phyloP scores from a whole-genome alignment of 1,284 basidiomycete genomes.

The Marasmius oreades region DNA sequence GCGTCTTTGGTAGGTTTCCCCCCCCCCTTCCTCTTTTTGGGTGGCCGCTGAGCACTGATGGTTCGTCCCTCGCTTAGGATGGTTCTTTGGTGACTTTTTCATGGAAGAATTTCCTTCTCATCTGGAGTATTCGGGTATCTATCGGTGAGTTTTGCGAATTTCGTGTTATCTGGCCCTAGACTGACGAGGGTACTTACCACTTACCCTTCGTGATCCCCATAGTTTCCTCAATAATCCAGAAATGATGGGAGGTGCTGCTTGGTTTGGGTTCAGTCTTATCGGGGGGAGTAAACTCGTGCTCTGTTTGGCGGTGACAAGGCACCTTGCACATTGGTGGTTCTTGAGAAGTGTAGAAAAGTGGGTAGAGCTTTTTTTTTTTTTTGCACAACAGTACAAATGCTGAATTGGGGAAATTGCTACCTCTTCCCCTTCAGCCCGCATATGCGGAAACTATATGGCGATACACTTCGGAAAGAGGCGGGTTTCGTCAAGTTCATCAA shows the following conservation, averaged over 20 bases:
- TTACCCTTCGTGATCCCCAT: neutral
- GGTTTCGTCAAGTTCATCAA: conserved; percentile 97
- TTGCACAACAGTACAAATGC: neutral
- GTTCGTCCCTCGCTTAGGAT: conserved; percentile 48
- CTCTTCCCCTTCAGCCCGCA: conserved; percentile 90
- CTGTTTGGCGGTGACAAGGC: conserved; percentile 79
- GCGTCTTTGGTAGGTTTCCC: conserved; percentile 72
- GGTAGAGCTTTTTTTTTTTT: conserved; percentile 23
- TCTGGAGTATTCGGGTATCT: conserved; percentile 95
- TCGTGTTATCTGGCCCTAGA: neutral
- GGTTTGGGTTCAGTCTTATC: conserved; percentile 91
- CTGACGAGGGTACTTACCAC: neutral
- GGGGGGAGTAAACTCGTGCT: conserved; percentile 88
- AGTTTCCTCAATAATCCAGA: conserved; percentile 96
- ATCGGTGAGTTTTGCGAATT: conserved; percentile 50
- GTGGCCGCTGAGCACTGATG: conserved; percentile 4
- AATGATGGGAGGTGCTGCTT: conserved; percentile 91
- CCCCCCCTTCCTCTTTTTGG: neutral
- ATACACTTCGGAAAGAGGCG: conserved; percentile 89
- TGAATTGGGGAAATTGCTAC: conserved; percentile 2
- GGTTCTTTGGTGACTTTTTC: conserved; percentile 99
- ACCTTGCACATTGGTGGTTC: conserved; percentile 91
- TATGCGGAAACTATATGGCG: conserved; percentile 94
- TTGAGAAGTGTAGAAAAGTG: conserved; percentile 85
- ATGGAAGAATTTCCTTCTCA: conserved; percentile 90